Evolutionary conservation across 2,329 filamentous ascomycete species (phyloP).

Genomic region (Eutypa lata): DNA sequence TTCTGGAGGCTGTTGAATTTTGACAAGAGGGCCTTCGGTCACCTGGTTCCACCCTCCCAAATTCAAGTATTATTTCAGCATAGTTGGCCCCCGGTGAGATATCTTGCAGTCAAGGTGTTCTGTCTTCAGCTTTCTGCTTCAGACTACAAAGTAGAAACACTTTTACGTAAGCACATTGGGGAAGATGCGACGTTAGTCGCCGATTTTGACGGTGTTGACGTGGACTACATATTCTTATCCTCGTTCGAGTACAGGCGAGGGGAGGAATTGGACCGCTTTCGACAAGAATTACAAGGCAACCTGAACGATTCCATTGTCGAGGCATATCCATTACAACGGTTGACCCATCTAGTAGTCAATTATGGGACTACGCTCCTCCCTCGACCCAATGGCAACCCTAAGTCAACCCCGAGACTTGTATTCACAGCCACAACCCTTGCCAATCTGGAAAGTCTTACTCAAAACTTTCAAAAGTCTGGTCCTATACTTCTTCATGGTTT

Average conservation of each 20-base stretch:
- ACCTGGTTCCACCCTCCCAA: constrained; percentile 60
- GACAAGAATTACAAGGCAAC: constrained; percentile 33
- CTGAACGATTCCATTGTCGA: constrained; percentile 13
- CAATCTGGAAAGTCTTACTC: constrained; percentile 70
- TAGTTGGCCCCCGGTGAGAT: constrained; percentile 61
- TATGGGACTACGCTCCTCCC: constrained; percentile 69
- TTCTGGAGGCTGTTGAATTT: constrained; percentile 77
- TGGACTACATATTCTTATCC: constrained; percentile 75
- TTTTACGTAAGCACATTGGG: constrained; percentile 65
- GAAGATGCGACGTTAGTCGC: constrained; percentile 59
- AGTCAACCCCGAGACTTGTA: constrained; percentile 53
- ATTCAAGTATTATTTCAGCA: constrained; percentile 68
- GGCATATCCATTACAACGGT: constrained; percentile 31
- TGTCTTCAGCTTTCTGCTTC: constrained; percentile 76
- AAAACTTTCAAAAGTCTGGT: constrained; percentile 61
- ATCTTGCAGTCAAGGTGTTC: constrained; percentile 78
- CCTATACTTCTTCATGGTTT: constrained; percentile 80
- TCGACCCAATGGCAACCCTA: constrained; percentile 49
- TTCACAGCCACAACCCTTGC: constrained; percentile 67
- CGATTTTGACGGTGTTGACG: constrained; percentile 68
- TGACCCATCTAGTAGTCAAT: constrained; percentile 61
- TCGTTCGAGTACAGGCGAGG: constrained; percentile 56
- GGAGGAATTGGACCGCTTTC: constrained; percentile 40
- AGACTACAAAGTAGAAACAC: constrained; percentile 71
- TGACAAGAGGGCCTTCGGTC: constrained; percentile 66